phyloP scores from a whole-genome alignment of 495 filamentous ascomycete species.

The Penicillium angulare region DNA sequence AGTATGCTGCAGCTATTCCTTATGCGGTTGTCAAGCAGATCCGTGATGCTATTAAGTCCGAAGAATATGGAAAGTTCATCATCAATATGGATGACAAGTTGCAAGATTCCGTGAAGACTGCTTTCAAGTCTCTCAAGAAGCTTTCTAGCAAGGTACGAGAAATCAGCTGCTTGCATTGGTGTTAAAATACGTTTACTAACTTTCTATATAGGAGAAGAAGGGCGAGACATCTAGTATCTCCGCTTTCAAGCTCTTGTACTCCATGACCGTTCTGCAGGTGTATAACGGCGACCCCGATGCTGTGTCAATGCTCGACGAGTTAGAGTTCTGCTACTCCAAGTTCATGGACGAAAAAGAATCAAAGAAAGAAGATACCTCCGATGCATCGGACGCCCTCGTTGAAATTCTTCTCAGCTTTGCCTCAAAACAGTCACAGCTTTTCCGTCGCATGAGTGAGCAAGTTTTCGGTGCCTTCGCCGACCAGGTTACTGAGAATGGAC shows the following conservation, averaged over 20 bases:
- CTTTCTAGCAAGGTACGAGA: constrained; percentile 57
- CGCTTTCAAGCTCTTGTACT: constrained; percentile 78
- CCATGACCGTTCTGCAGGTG: constrained; percentile 82
- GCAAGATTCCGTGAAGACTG: constrained; percentile 54
- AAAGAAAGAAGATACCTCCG: constrained; percentile 53
- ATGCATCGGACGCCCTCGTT: constrained; percentile 71
- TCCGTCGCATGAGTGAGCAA: constrained; percentile 81
- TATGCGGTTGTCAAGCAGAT: constrained; percentile 54
- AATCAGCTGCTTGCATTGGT: neutral
- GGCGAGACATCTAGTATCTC: constrained; percentile 36
- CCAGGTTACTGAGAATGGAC: constrained; percentile 64
- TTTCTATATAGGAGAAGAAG: constrained; percentile 34
- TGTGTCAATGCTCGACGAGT: constrained; percentile 68
- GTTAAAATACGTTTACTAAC: too few species aligned
- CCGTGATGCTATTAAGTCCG: constrained; percentile 39
- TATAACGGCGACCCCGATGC: constrained; percentile 87
- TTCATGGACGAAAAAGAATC: constrained; percentile 45
- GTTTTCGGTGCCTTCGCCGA: constrained; percentile 79
- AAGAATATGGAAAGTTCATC: constrained; percentile 47
- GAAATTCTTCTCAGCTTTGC: constrained; percentile 87
- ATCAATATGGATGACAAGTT: constrained; percentile 64
- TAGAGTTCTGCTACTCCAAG: constrained; percentile 69
- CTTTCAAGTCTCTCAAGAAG: constrained; percentile 64
- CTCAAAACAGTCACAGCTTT: constrained; percentile 78
- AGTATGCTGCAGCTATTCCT: constrained; percentile 48